Conservation (phyloP, 2,329 filamentous ascomycete species). For the Fusarium coicis region DNA sequence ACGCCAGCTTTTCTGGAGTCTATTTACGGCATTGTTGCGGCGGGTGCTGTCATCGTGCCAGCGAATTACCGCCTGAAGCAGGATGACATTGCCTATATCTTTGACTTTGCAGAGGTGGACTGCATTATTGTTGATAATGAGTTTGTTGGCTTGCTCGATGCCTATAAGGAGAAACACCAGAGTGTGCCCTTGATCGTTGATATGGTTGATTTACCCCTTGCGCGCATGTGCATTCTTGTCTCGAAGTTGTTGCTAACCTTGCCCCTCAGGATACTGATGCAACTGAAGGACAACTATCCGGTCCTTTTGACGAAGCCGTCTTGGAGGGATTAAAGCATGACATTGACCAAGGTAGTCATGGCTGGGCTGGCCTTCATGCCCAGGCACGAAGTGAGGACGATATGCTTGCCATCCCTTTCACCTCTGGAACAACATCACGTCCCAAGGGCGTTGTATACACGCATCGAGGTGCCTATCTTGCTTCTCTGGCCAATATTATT, state of each 20-base stretch:
- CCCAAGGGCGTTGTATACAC: slow-evolving; percentile 96
- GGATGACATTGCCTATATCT: slow-evolving; percentile 91
- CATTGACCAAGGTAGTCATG: slow-evolving; percentile 68
- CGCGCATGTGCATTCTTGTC: background rate
- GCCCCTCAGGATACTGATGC: slow-evolving; percentile 77
- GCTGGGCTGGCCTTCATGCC: slow-evolving; percentile 81
- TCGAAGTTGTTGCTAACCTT: slow-evolving; percentile 14
- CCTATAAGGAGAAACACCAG: slow-evolving; percentile 70
- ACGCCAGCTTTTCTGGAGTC: slow-evolving; percentile 94
- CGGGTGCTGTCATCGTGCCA: slow-evolving; percentile 80
- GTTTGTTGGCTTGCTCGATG: slow-evolving; percentile 75
- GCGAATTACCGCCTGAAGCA: slow-evolving; percentile 74
- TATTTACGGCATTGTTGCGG: slow-evolving; percentile 87
- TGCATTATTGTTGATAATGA: slow-evolving; percentile 88
- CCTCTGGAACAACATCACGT: slow-evolving; percentile 88
- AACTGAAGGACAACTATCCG: slow-evolving; percentile 76
- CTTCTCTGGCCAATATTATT: slow-evolving; percentile 84
- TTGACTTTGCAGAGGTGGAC: slow-evolving; percentile 88
- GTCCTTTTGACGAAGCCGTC: slow-evolving; percentile 86
- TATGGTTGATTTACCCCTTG: slow-evolving; percentile 51
- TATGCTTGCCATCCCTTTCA: slow-evolving; percentile 89
- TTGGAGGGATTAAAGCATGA: slow-evolving; percentile 83
- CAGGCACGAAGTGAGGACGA: slow-evolving; percentile 81
- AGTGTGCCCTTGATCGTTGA: slow-evolving; percentile 81
- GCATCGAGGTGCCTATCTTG: slow-evolving; percentile 87